These are phyloP conservation scores for Achaetomium macrosporum DNA, from an alignment of 2,329 filamentous ascomycete species.

Conservation along the genomic window DNA sequence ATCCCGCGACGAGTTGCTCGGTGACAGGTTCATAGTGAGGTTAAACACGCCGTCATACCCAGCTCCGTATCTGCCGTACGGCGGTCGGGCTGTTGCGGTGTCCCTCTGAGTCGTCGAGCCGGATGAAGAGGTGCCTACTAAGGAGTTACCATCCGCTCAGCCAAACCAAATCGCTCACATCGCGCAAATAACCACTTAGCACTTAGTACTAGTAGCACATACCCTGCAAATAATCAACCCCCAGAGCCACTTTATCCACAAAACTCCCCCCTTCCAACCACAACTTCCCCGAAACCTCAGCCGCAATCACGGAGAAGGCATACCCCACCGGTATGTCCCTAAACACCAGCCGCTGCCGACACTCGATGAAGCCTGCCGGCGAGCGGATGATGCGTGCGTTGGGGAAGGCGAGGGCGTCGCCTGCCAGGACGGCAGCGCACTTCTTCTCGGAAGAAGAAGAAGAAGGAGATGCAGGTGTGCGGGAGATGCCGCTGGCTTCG, in stretches of 20 bases:
- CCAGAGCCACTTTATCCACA: neutral
- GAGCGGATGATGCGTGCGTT: neutral
- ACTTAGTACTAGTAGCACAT: no score
- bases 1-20: neutral
- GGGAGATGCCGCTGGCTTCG: no score
- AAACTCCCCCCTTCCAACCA: neutral
- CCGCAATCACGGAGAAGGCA: neutral
- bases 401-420: neutral
- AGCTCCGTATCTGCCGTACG: neutral
- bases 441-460: no score
- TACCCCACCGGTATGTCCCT: neutral
- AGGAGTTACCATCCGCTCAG: neutral
- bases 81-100: neutral
- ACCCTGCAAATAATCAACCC: constrained; percentile 6
- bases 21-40: neutral
- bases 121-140: neutral
- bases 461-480: no score
- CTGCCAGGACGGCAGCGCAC: neutral
- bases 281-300: neutral
- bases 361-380: neutral
- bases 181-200: no score
- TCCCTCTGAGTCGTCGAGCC: neutral
- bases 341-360: neutral
- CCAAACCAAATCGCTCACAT: neutral
- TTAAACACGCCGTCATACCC: neutral